Conservation (phyloP, 805 yeast species). For the Teunomyces pallodes region DNA sequence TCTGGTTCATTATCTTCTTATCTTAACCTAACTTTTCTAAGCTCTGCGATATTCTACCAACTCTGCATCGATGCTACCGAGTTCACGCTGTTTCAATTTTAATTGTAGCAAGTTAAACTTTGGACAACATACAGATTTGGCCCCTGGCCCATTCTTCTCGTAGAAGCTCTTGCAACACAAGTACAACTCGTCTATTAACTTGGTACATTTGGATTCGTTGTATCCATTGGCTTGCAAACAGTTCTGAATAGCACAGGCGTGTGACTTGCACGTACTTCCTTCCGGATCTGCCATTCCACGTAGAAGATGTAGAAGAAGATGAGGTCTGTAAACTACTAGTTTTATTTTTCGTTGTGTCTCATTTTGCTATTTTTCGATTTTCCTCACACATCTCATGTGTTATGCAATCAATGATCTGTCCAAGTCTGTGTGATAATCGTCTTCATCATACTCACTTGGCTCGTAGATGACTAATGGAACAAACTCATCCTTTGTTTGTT, state of each 20-base stretch:
- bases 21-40: slow-evolving; percentile 2
- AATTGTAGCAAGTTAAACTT: slow-evolving; percentile 56
- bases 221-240: slow-evolving; percentile 63
- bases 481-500: slow-evolving; percentile 31
- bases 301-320: neutral
- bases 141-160: slow-evolving; percentile 53
- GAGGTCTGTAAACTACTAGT: neutral
- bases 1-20: neutral
- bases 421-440: slow-evolving; percentile 55
- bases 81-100: slow-evolving; percentile 63
- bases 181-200: slow-evolving; percentile 66
- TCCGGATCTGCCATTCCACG: slow-evolving; percentile 1
- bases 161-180: slow-evolving; percentile 73
- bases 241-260: slow-evolving; percentile 82
- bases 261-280: slow-evolving; percentile 56
- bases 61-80: slow-evolving; percentile 59
- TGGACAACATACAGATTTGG: slow-evolving; percentile 77
- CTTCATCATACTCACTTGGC: slow-evolving; percentile 52
- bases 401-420: slow-evolving; percentile 28
- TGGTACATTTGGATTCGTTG: slow-evolving; percentile 73
- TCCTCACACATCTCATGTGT: neutral
- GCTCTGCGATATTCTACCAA: slow-evolving; percentile 18
- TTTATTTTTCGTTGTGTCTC: neutral
- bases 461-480: slow-evolving; percentile 42
- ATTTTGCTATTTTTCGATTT: neutral